Evolutionary conservation across 2,329 filamentous ascomycete species (phyloP), one percentile per base, ranked within the genome.

Genomic region (Botrytis galanthina): DNA sequence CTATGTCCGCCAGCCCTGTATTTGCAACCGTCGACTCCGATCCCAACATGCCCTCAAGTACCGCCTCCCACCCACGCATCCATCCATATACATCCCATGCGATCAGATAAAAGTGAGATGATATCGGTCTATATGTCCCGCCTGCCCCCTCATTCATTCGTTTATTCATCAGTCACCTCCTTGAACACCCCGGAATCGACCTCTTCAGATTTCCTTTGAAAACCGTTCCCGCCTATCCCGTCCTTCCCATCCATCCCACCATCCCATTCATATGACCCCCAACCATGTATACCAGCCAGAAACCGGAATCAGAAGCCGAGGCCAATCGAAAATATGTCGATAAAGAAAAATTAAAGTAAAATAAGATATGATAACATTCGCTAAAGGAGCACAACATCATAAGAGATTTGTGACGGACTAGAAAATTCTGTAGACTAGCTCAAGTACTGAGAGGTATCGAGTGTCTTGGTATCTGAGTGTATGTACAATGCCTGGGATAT

Each of bases 401-500:
- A 32, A 26, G 66, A 69, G 16, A 22, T 12, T 57, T 57, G 66
- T 57, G 48, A 42, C 37, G 48, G 51, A 57, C 35, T 44, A 69
- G 51, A 48, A 69, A 57, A 44, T 57, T 57, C 37, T 57, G 48
- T 20, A 69, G 48, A 69, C 37, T 32, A 69, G 66, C 66, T 57
- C n/a, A 44, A 59, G 32, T 57, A 48, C 48, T 32, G 22, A 51
- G 68, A 37, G 42, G 29, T 18, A 57, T 59, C n/a, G 20, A 57
- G 48, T 48, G 29, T 57, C 20, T 37, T 37, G 8, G 10, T 51
- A 26, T 51, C 22, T 48, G 66, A 22, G 10, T 54, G 18, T 57
- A 69, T 69, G 48, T 69, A 69, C 66, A 69, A 69, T 32, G 48
- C n/a, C 26, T 57, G 48, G 29, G 35, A 57, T 69, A 42, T 57